phyloP scores from a whole-genome alignment of 202 grass and related monocot genomes.

The Dendrocalamus latiflorus region DNA sequence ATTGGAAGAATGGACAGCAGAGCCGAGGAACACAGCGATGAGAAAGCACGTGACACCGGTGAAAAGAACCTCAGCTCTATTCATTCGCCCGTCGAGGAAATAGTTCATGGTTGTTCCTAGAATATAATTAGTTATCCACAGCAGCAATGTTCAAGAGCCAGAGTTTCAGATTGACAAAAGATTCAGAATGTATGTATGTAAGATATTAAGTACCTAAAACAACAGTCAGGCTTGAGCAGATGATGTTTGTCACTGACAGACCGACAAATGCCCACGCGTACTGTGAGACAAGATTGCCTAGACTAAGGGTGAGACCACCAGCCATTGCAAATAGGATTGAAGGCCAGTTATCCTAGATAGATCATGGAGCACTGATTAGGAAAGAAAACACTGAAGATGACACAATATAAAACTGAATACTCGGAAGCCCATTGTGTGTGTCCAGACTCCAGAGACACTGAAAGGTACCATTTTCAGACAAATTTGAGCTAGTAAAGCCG shows the following conservation, averaged over 20 bases:
- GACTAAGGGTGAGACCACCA: too few species aligned
- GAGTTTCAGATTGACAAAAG: background rate
- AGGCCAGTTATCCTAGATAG: slow-evolving; percentile 52
- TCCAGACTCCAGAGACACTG: too few species aligned
- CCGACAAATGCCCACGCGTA: slow-evolving; percentile 2
- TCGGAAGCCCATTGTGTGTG: too few species aligned
- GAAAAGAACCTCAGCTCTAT: too few species aligned
- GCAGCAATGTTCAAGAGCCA: background rate
- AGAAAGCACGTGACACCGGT: slow-evolving; percentile 55
- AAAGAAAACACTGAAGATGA: background rate
- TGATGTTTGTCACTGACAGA: slow-evolving; percentile 47
- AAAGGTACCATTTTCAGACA: too few species aligned
- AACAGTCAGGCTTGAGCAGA: slow-evolving; percentile 50
- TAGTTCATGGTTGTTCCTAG: slow-evolving; percentile 60
- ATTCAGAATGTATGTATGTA: background rate
- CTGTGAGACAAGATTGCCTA: slow-evolving; percentile 43
- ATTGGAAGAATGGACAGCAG: slow-evolving; percentile 57
- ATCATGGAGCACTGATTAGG: background rate
- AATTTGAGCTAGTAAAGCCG: too few species aligned
- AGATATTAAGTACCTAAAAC: slow-evolving; percentile 39
- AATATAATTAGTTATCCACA: background rate
- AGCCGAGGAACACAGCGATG: slow-evolving; percentile 49
- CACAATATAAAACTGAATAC: background rate
- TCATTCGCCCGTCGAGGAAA: slow-evolving; percentile 45
- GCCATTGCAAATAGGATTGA: too few species aligned